Conservation (phyloP, 169 alveolate species). For the Babesia bigemina region DNA sequence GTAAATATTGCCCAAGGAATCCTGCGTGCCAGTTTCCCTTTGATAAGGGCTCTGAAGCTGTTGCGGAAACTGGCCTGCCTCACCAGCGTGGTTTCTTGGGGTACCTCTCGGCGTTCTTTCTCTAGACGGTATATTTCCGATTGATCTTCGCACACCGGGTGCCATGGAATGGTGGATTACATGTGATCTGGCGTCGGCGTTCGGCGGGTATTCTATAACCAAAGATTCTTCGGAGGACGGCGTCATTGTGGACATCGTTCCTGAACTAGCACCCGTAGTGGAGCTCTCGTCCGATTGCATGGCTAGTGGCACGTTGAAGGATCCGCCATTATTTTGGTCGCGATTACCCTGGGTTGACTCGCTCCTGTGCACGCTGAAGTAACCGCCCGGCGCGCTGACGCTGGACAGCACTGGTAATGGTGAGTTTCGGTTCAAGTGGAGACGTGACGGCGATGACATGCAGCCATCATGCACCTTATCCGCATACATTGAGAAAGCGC, state of each 20-base stretch:
- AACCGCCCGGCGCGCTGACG: too few species aligned
- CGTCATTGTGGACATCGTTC: slow-evolving; percentile 15
- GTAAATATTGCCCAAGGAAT: too few species aligned
- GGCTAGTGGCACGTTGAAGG: neutral
- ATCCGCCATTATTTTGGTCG: neutral
- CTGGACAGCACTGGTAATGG: too few species aligned
- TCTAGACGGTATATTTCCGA: neutral
- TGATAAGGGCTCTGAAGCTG: too few species aligned
- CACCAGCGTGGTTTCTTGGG: neutral
- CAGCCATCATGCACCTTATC: too few species aligned
- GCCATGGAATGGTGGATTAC: neutral
- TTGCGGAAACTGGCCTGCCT: too few species aligned
- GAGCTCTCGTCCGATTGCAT: neutral
- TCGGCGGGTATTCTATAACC: neutral
- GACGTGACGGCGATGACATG: too few species aligned
- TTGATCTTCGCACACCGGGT: too few species aligned
- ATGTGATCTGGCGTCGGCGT: neutral
- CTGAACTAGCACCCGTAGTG: neutral
- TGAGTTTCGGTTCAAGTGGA: too few species aligned
- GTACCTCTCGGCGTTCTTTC: neutral
- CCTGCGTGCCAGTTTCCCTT: too few species aligned
- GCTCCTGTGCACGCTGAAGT: too few species aligned
- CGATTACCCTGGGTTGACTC: neutral
- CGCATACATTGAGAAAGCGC: too few species aligned
- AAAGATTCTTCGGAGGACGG: neutral